phyloP scores from a whole-genome alignment of 257 asterid genomes.

The Solanum microdontum region DNA sequence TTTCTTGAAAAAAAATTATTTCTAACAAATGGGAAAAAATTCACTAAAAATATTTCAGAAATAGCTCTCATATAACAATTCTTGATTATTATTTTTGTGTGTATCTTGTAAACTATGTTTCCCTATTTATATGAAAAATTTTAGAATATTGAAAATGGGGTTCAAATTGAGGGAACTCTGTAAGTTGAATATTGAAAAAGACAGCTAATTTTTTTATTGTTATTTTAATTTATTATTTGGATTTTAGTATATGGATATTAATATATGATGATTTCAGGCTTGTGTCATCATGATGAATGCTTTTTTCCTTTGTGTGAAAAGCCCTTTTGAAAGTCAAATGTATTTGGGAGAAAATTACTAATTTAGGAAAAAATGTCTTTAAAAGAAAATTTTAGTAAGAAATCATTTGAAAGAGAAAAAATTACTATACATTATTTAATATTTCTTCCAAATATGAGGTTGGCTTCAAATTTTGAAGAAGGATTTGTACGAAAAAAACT shows the following conservation, averaged over 20 bases:
- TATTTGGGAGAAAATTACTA: not conserved
- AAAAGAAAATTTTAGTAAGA: not conserved
- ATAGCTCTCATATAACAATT: slow-evolving; percentile 22
- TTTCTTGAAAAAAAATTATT: not conserved
- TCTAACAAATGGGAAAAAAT: slow-evolving; percentile 4
- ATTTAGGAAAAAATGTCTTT: not conserved
- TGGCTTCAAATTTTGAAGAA: not conserved
- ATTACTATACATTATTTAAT: not conserved
- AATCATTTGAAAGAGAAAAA: not conserved
- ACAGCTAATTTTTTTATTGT: not conserved
- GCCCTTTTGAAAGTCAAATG: not conserved
- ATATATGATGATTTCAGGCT: slow-evolving; percentile 19
- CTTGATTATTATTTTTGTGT: not conserved
- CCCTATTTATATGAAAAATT: not conserved
- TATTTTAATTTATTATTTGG: not conserved
- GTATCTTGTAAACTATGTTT: not conserved
- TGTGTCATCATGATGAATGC: slow-evolving; percentile 32
- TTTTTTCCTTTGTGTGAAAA: not conserved
- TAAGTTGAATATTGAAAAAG: not conserved
- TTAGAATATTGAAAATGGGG: not conserved
- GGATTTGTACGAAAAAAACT: not conserved
- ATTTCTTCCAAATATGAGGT: not conserved
- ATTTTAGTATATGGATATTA: not conserved
- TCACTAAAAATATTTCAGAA: slow-evolving; percentile 9
- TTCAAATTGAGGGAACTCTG: not conserved